Conservation (phyloP, 371 early-diverging fungal species). For the Rhizopus delemar region DNA sequence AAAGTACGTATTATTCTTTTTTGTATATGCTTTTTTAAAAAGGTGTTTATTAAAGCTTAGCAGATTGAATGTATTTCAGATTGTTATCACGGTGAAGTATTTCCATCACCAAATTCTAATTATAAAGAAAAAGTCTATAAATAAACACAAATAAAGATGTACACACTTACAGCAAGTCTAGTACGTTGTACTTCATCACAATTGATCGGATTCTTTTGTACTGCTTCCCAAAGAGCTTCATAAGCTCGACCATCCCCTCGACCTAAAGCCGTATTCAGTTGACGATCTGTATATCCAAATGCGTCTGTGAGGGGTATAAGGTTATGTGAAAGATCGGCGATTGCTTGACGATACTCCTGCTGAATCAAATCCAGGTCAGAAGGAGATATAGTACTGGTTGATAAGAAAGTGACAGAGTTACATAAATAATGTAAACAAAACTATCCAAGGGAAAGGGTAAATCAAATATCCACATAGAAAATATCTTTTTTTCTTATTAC, state of each 20-base stretch:
- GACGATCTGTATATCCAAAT: constrained; percentile 66
- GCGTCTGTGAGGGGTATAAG: constrained; percentile 69
- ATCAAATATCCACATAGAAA: not conserved
- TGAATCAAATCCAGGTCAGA: constrained; percentile 29
- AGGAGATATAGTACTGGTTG: constrained; percentile 38
- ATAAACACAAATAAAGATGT: not conserved
- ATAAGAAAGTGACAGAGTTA: constrained; percentile 38
- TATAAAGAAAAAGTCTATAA: too few species aligned
- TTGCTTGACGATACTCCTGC: constrained; percentile 22
- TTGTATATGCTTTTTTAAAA: not conserved
- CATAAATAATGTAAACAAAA: constrained; percentile 35
- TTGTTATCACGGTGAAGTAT: constrained; percentile 29
- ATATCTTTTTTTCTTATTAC: constrained; percentile 17
- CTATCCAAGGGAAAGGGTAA: constrained; percentile 19
- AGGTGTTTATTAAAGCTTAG: constrained; percentile 19
- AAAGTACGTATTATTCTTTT: not conserved
- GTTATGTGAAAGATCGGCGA: constrained; percentile 51
- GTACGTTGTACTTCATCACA: constrained; percentile 18
- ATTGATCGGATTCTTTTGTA: constrained; percentile 67
- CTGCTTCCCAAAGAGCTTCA: constrained; percentile 64
- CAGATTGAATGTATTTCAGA: constrained; percentile 13
- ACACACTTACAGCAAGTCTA: constrained; percentile 18
- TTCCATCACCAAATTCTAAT: constrained; percentile 25
- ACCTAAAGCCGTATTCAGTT: constrained; percentile 67
- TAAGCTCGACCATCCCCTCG: constrained; percentile 69